Conservation (phyloP, 345 rosid genomes). For the Capsella bursapastoris region DNA sequence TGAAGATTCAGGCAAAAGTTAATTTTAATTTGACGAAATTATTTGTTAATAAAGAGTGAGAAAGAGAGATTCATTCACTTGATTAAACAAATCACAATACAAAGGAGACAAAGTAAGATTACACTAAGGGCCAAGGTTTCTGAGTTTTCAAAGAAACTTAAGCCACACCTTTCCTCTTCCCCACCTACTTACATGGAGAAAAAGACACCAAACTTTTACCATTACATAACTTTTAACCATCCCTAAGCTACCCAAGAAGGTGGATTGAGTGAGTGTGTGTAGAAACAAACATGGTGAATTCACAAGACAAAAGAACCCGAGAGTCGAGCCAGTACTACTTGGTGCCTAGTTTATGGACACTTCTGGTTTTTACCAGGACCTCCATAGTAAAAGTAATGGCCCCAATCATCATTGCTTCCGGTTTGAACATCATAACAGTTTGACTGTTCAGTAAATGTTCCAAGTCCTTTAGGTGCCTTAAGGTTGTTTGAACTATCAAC, state of each 20-base stretch:
- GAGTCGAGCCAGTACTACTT: conserved; percentile 22
- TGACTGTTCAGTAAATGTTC: conserved; percentile 92
- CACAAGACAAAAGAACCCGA: conserved; percentile 35
- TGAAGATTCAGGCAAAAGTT: conserved; percentile 10
- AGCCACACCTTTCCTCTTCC: conserved; percentile 37
- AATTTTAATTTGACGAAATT: neutral
- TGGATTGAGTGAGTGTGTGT: conserved; percentile 28
- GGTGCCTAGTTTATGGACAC: conserved; percentile 54
- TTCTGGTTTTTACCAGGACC: conserved; percentile 91
- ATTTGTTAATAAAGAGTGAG: conserved; percentile 23
- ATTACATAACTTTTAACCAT: conserved; percentile 34
- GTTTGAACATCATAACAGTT: conserved; percentile 93
- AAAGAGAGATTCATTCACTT: conserved; percentile 39
- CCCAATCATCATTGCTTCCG: conserved; percentile 92
- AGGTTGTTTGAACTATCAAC: conserved; percentile 92
- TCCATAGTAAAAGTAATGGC: conserved; percentile 95
- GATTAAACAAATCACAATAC: conserved; percentile 41
- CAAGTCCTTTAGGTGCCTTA: conserved; percentile 84
- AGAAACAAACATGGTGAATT: conserved; percentile 38
- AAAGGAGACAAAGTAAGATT: conserved; percentile 31
- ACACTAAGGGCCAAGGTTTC: conserved; percentile 37
- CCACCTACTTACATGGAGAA: conserved; percentile 43
- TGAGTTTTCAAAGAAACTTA: conserved; percentile 41
- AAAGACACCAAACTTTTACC: conserved; percentile 34
- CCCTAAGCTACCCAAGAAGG: conserved; percentile 40